Evolutionary conservation across 1,284 basidiomycete genomes (phyloP), one percentile per base, ranked within the genome.

Genomic region (Serendipita sp.): DNA sequence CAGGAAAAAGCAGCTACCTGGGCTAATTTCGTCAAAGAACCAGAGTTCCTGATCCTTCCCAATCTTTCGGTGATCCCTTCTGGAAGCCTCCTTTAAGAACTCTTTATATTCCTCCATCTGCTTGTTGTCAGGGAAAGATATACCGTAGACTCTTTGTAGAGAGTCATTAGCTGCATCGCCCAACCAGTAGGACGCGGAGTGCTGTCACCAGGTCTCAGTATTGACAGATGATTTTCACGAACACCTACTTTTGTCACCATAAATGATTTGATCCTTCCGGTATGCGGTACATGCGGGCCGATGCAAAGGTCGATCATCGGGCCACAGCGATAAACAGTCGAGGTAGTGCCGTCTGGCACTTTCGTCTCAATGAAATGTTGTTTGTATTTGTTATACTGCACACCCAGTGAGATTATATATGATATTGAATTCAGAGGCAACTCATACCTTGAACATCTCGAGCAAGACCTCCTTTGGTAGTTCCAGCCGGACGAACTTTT

Each of bases 331-430:
- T 99, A 99, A 34, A 99, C 93, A 13, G 96, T 99, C 61, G 96
- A 97, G 62, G 90, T 93, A 15, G 92, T 91, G 67, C 95, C 95
- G 73, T 99, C 95, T 5, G 93, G 89, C 63, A 99, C 88, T 77
- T 99, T 98, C 68, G 85, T 83, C 72, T 95, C 84, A 71, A 99
- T 99, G 72, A 99, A 84, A 74, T 98, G 88, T 71, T 87, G 84
- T 79, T 99, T 99, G 80, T 97, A 99, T 75, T 94, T 96, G 81
- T 99, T 99, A 78, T 99, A 99, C 92, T 96, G 70, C 32, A 38
- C 12, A 5, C 12, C 38, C 5, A 38, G 61, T 12, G 63, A 34
- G 43, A 30, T 38, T 61, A 70, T 53, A 70, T 64, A 32, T 64
- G 60, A 61, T 43, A 38, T 12, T 53, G 15, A 41, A 61, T 29